A percentile compares a stretch with the other conserved stretches of the same genome.
Conservation (phyloP, 176 grass and related monocot species). For the Tillandsia fasciculata region DNA sequence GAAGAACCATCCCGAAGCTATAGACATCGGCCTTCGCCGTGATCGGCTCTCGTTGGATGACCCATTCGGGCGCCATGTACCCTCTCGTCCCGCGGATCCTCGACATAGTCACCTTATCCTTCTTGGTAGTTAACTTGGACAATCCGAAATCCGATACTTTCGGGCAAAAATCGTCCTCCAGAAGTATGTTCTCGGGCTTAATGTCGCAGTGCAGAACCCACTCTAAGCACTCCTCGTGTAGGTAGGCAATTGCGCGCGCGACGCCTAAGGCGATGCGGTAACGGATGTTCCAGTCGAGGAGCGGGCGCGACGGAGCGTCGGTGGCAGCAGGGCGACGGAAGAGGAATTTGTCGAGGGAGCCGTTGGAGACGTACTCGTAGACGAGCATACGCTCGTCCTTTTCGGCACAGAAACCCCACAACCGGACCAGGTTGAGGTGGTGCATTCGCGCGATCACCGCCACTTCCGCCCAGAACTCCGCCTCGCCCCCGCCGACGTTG, state of each 20-base stretch:
- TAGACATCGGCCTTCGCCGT: conserved; percentile 92
- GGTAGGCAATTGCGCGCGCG: conserved; percentile 71
- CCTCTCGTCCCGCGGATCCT: conserved; percentile 71
- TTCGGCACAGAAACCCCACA: conserved; percentile 98
- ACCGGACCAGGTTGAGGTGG: conserved; percentile 86
- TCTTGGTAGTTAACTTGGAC: conserved; percentile 82
- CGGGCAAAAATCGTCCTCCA: conserved; percentile 78
- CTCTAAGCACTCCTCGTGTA: conserved; percentile 93
- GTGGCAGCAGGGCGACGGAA: conserved; percentile 13
- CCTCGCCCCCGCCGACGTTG: conserved; percentile 65
- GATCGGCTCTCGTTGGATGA: conserved; percentile 89
- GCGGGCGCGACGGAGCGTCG: background rate
- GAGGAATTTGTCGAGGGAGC: conserved; percentile 87
- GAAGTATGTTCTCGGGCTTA: conserved; percentile 43
- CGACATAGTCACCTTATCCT: conserved; percentile 89
- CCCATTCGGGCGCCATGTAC: conserved; percentile 92
- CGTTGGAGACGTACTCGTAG: conserved; percentile 89
- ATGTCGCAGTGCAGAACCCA: conserved; percentile 73
- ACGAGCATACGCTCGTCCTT: conserved; percentile 84
- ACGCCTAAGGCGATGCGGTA: conserved; percentile 85
- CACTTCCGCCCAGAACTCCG: conserved; percentile 96
- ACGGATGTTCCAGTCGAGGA: conserved; percentile 65
- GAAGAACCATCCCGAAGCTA: conserved; percentile 92
- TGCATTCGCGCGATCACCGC: conserved; percentile 95
- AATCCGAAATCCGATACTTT: conserved; percentile 85